Base-by-base conservation (phyloP, 2,329 filamentous ascomycete species). In the Hysterium pulicare region DNA sequence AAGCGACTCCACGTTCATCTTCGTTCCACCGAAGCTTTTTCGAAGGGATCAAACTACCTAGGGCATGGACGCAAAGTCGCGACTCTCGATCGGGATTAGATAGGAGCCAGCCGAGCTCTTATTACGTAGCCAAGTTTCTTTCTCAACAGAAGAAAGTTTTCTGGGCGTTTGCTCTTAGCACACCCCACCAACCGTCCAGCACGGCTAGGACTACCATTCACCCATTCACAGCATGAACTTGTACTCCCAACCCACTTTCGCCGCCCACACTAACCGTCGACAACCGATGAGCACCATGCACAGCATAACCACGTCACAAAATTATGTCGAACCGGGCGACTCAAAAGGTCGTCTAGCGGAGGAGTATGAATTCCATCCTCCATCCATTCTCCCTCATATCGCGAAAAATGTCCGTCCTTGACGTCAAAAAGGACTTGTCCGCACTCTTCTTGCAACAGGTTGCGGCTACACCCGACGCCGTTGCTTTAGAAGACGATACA, bases 361-460 rank as follows among this genome's bases (percentile, higher is more conserved):
- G 21, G 5, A 15, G 10, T 37, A 37, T 37, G 9, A 7, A 8
- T 7, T 7, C 8, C 32, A n/a, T 16, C 17, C 17, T 16, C 32
- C 32, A 33, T 15, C 34, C 8, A 17, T 13, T 19, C 11, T 37
- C 19, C n/a, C 31, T 32, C 34, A 9, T n/a, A 4, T 5, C 7
- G n/a, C 34, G 26, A 35, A 69, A 55, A 42, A 87, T 86, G 82
- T 61, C 82, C 33, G 63, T 84, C 56, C 77, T 91, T 58, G 85
- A 90, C 66, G 82, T 73, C 48, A 77, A 69, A 50, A 87, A 86
- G 66, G 85, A 90, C 67, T 71, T 90, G 45, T 80, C 83, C 37
- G 81, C 84, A 22, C 79, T 90, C 49, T 89, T 90, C 62, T 69
- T 72, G 50, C 69, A 79, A 51, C 87, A 91, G 72, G 86, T 80